A percentile compares a stretch with the other conserved stretches of the same genome.
Evolutionary conservation across 345 rosid species (phyloP).

Genomic region (Eucalyptus cloeziana): DNA sequence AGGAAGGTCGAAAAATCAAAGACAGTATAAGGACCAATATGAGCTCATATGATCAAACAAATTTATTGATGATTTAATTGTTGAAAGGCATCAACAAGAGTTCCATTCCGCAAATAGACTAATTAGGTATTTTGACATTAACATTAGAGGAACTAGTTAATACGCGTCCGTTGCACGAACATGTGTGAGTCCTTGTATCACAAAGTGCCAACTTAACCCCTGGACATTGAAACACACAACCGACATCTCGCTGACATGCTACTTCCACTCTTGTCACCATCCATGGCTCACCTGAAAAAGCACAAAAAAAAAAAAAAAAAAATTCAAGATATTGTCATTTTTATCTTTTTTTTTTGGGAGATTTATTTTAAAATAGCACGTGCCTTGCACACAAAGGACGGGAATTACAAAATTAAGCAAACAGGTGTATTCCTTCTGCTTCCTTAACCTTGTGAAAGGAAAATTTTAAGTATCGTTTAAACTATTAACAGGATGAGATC

Average conservation of each 20-base stretch:
- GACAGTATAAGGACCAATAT: too few relatives aligned
- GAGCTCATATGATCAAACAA: too few relatives aligned
- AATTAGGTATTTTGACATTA: background rate
- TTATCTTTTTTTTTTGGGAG: background rate
- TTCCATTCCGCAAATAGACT: background rate
- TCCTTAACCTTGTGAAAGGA: too few relatives aligned
- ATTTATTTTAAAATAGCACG: background rate
- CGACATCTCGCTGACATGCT: background rate
- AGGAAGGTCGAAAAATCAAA: too few relatives aligned
- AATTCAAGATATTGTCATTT: background rate
- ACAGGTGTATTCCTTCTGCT: background rate
- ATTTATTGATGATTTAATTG: background rate
- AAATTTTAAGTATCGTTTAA: too few relatives aligned
- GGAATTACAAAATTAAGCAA: background rate
- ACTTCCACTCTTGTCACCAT: background rate
- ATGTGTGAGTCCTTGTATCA: background rate
- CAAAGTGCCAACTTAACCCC: rapidly evolving
- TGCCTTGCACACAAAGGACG: background rate
- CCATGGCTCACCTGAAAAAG: background rate
- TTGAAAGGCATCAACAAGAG: too few relatives aligned
- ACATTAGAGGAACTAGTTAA: background rate
- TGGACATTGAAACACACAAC: rapidly evolving
- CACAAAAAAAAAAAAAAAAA: too few relatives aligned
- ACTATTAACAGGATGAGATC: too few relatives aligned
- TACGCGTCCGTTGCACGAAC: rapidly evolving